Base-by-base conservation (phyloP, 1,284 basidiomycete genomes). In the Trichosporon coremiiforme region DNA sequence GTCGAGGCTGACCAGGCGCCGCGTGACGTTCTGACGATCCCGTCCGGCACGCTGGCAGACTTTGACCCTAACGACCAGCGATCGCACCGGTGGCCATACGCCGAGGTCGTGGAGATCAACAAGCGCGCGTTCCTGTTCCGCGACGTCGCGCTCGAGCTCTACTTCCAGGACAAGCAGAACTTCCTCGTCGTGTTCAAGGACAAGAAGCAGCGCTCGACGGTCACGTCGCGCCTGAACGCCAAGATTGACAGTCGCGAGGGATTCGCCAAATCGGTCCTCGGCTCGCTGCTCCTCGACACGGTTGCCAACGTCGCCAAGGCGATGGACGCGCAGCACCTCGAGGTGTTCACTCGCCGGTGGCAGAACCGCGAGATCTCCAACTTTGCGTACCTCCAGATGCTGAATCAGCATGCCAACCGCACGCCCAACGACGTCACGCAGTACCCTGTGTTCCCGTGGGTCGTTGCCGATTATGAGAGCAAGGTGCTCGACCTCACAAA, bases 341-440 rank as follows among this genome's bases (percentile, higher is more conserved):
- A 84, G 53, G 76, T 76, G 33, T 75, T 80, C 45, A 81, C 80
- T 70, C 85, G 89, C 41, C 89, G 88, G 75, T 95, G 93, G 93
- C 92, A 93, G 79, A 88, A 89, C 9, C 86, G 94, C 64, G 92
- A 94, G 78, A 93, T 95, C 71, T 94, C 92, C 73, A 95, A 95
- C 79, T 94, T 93, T 83, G 90, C 91, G 0, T 87, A 95, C 79
- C 82, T 95, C 57, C 90, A 91, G 73, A 89, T 95, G 70, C 84
- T 95, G 66, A 95, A 95, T 75, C 93, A 95, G 80, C 87, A 92
- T 25, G 94, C 93, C 1, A 93, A 93, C 64, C 87, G 93, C n/a
- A 95, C 93, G 1, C 93, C 93, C 1, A 94, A 90, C 77, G 86
- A 98, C 84, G 92, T 95, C 7, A 97, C 95, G 0, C 94, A 97